phyloP scores from a whole-genome alignment of 73 alveolate species.

The Blepharisma stoltei region DNA sequence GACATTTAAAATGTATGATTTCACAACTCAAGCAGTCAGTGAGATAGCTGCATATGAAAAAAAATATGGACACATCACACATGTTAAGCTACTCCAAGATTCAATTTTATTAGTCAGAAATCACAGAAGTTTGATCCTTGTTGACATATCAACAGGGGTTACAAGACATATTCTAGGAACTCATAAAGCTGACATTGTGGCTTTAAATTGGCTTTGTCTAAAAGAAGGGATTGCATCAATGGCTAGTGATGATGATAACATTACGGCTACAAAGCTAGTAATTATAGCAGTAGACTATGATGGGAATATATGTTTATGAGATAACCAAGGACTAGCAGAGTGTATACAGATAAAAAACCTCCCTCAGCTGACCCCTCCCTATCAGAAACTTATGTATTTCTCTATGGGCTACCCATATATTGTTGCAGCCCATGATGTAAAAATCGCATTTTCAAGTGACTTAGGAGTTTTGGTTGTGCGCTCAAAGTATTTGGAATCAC shows the following conservation, averaged over 20 bases:
- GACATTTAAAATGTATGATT: not conserved
- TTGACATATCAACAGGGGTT: not conserved
- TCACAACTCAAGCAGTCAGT: not conserved
- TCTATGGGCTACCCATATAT: slow-evolving; percentile 18
- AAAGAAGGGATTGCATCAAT: not conserved
- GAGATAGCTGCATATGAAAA: not conserved
- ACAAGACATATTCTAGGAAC: not conserved
- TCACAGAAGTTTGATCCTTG: not conserved
- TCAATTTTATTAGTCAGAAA: not conserved
- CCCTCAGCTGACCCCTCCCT: not conserved
- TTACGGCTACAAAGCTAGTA: not conserved
- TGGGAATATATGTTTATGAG: not conserved
- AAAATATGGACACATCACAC: slow-evolving; percentile 11
- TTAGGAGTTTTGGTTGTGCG: slow-evolving; percentile 12
- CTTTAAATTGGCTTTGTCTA: not conserved
- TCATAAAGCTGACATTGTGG: slow-evolving; percentile 16
- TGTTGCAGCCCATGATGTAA: not conserved
- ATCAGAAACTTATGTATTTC: slow-evolving; percentile 9
- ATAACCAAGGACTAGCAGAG: not conserved
- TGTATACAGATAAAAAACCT: not conserved
- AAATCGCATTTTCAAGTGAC: slow-evolving; percentile 11
- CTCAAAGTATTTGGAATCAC: too few relatives aligned
- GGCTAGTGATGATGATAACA: not conserved
- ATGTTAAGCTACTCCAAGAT: not conserved
- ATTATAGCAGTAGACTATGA: not conserved